phyloP scores from a whole-genome alignment of 2,329 filamentous ascomycete genomes.

The Pseudogymnoascus sp. region DNA sequence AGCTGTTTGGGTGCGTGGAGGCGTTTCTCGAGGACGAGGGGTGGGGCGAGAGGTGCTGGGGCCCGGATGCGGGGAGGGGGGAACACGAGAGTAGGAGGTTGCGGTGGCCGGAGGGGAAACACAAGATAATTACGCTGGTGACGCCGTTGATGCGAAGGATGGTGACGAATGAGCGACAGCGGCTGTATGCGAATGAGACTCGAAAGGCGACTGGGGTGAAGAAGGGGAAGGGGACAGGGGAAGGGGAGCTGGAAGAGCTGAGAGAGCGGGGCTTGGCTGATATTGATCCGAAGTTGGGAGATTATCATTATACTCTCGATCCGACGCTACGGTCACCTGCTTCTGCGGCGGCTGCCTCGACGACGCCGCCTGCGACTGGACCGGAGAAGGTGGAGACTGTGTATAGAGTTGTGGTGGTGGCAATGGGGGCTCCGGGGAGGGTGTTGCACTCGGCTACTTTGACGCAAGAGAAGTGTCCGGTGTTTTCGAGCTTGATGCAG shows the following conservation, averaged over 20 bases:
- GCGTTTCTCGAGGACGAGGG: conserved; percentile 25
- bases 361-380: background rate
- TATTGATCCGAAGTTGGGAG: conserved; percentile 12
- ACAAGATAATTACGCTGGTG: conserved; percentile 22
- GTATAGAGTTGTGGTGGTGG: conserved; percentile 24
- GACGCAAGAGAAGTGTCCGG: conserved; percentile 17
- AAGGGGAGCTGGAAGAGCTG: background rate
- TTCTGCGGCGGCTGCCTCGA: background rate
- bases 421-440: conserved; percentile 14
- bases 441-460: conserved; percentile 17
- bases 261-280: background rate
- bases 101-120: conserved; percentile 24
- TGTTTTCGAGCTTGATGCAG: conserved; percentile 20
- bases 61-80: conserved; percentile 13
- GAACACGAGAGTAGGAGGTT: conserved; percentile 16
- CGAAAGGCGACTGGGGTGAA: conserved; percentile 15
- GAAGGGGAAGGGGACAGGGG: background rate
- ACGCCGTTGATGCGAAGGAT: conserved; percentile 26
- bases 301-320: conserved; percentile 11
- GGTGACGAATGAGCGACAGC: conserved; percentile 29
- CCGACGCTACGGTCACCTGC: background rate
- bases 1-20: conserved; percentile 22
- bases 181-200: conserved; percentile 22
- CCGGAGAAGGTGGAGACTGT: background rate
- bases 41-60: conserved; percentile 25